phyloP scores from a whole-genome alignment of 129 eudicot genomes.

The Flaveria linearis region DNA sequence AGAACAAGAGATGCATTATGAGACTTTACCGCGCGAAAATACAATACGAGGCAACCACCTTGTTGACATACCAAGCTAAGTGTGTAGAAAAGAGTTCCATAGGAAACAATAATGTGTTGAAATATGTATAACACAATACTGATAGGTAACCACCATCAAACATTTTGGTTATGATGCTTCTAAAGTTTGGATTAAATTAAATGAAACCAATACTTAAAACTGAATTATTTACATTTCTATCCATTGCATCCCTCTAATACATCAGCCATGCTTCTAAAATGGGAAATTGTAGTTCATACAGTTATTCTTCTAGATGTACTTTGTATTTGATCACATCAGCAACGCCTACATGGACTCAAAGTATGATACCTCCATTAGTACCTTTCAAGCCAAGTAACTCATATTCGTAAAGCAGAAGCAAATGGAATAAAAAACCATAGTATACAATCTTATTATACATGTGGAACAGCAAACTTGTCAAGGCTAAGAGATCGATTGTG shows the following conservation, averaged over 20 bases:
- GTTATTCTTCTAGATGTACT: not conserved
- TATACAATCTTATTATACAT: slow-evolving; percentile 36
- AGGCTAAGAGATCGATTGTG: slow-evolving; percentile 44
- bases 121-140: too few species aligned
- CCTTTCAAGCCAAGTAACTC: not conserved
- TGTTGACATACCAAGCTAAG: too few species aligned
- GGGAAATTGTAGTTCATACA: not conserved
- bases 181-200: not conserved
- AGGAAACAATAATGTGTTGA: too few species aligned
- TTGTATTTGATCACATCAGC: not conserved
- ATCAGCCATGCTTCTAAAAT: not conserved
- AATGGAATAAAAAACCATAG: not conserved
- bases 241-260: slow-evolving; percentile 7
- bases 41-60: too few species aligned
- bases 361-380: not conserved
- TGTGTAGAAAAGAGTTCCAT: too few species aligned
- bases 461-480: slow-evolving; percentile 52
- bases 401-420: not conserved
- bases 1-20: too few species aligned
- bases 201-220: not conserved
- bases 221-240: not conserved
- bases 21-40: too few species aligned
- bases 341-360: not conserved
- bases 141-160: too few species aligned
- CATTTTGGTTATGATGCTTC: not conserved